Conservation (phyloP, 257 asterid species). For the Nyctanthes arbortristis region DNA sequence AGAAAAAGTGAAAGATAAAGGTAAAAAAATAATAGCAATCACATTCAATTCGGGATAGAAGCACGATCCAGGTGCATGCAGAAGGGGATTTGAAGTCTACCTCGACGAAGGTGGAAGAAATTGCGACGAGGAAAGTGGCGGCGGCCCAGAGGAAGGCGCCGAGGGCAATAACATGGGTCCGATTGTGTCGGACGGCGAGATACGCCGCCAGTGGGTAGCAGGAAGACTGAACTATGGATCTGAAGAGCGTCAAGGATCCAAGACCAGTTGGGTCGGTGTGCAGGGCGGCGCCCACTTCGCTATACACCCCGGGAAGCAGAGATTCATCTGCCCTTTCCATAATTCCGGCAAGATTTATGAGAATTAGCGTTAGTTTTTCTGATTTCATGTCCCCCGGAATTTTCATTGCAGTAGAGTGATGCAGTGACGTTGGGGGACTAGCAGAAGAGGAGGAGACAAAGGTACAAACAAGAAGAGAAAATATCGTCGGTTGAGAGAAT, state of each 20-base stretch:
- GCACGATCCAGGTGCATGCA: background rate
- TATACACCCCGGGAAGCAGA: conserved; percentile 80
- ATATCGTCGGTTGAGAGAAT: too few relatives aligned
- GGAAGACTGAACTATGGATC: conserved; percentile 76
- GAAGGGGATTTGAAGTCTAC: conserved; percentile 19
- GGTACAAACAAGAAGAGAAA: too few relatives aligned
- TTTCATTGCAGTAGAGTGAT: background rate
- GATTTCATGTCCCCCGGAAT: conserved; percentile 38
- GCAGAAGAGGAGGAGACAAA: too few relatives aligned
- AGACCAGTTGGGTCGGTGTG: conserved; percentile 87
- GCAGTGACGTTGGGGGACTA: too few relatives aligned
- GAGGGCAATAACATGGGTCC: conserved; percentile 65
- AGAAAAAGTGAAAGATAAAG: background rate
- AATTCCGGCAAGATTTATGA: conserved; percentile 78
- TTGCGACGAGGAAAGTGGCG: conserved; percentile 66
- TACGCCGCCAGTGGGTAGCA: conserved; percentile 91
- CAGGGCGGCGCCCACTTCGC: conserved; percentile 77
- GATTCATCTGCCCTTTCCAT: conserved; percentile 94
- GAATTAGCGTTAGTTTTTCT: conserved; percentile 56
- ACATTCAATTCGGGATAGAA: background rate
- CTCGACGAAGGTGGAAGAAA: conserved; percentile 72
- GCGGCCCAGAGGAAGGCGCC: conserved; percentile 96
- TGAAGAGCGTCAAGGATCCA: conserved; percentile 73
- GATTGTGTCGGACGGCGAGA: conserved; percentile 70
- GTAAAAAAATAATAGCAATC: background rate